phyloP scores from a whole-genome alignment of 805 yeast species.

The Ogataea corticis region DNA sequence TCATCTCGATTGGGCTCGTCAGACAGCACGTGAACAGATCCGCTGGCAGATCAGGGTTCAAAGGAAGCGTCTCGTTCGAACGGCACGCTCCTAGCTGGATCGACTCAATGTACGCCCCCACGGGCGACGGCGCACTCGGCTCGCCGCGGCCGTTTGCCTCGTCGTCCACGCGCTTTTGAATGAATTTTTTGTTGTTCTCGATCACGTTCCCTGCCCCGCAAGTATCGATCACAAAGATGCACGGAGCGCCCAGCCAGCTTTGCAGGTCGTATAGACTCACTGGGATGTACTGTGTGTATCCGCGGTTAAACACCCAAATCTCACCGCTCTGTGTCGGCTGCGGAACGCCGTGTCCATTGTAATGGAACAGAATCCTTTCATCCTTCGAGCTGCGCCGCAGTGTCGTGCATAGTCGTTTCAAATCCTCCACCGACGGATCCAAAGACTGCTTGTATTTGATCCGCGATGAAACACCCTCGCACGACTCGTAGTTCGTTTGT shows the following conservation, averaged over 20 bases:
- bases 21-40: conserved; percentile 94
- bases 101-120: conserved; percentile 75
- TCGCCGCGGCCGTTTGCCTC: conserved; percentile 67
- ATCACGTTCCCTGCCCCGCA: conserved; percentile 93
- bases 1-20: conserved; percentile 93
- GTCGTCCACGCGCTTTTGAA: conserved; percentile 84
- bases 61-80: conserved; percentile 81
- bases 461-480: conserved; percentile 59
- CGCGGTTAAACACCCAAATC: conserved; percentile 97
- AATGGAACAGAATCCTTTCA: conserved; percentile 89
- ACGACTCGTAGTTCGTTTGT: conserved; percentile 84
- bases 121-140: conserved; percentile 54
- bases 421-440: conserved; percentile 95
- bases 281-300: conserved; percentile 96
- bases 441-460: conserved; percentile 88
- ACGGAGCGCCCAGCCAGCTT: conserved; percentile 97
- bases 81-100: conserved; percentile 93
- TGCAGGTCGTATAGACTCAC: conserved; percentile 93
- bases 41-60: conserved; percentile 94
- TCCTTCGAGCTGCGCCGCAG: conserved; percentile 89
- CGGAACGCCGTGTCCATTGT: conserved; percentile 98
- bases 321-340: conserved; percentile 96
- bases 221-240: conserved; percentile 92
- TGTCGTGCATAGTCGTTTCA: conserved; percentile 86
- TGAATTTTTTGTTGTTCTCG: conserved; percentile 83